Conservation (phyloP, 768 basidiomycete genomes). For the Mycena capillaripes region DNA sequence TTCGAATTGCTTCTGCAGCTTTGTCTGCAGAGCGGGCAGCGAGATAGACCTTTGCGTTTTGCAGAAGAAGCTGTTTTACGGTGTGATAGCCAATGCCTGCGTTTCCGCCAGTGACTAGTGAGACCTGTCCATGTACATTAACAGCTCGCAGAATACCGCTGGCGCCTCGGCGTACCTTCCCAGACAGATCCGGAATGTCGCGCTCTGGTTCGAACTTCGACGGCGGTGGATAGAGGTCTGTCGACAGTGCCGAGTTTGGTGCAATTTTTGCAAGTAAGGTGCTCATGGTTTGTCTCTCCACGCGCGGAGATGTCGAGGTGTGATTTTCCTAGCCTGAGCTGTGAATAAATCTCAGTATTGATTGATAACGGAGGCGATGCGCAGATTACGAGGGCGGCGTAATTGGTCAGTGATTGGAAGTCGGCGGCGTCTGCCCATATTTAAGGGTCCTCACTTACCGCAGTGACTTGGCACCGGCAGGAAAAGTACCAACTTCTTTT, state of each 20-base stretch:
- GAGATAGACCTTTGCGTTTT: conserved; percentile 48
- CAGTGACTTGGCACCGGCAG: no score
- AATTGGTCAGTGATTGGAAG: no score
- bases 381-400: no score
- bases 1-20: conserved; percentile 34
- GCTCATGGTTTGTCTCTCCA: conserved; percentile 29
- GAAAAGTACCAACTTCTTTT: no score
- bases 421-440: no score
- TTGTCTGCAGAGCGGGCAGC: conserved; percentile 36
- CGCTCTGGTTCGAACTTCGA: conserved; percentile 25
- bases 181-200: conserved; percentile 49
- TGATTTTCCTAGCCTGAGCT: no score
- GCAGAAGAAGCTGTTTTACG: conserved; percentile 33
- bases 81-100: conserved; percentile 38
- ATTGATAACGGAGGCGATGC: no score
- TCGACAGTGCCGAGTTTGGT: conserved; percentile 23
- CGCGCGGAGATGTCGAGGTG: no score
- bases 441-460: no score
- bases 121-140: conserved; percentile 16
- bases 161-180: conserved; percentile 41
- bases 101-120: conserved; percentile 39
- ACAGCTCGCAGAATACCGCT: conserved; percentile 9
- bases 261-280: conserved; percentile 20
- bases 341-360: no score
- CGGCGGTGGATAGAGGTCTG: conserved; percentile 24